Evolutionary conservation across 192 early-diverging fungal genomes (phyloP).

Genomic region (Backusella tarrabulga): DNA sequence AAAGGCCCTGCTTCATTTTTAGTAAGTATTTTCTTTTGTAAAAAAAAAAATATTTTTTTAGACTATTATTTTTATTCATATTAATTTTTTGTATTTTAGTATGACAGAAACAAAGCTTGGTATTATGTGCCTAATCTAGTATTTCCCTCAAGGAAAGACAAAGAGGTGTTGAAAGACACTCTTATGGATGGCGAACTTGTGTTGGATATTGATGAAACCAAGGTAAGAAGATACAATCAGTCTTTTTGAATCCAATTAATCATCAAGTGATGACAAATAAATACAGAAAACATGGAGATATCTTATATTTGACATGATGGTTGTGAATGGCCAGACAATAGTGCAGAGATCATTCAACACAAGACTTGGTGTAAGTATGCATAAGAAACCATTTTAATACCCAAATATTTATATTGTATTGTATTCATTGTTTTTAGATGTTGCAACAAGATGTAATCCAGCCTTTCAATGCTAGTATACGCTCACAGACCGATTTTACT

Average conservation of each 20-base stretch:
- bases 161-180: slow-evolving; percentile 61
- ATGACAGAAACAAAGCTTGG: slow-evolving; percentile 70
- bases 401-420: slow-evolving; percentile 1
- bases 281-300: slow-evolving; percentile 48
- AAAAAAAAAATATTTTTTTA: neutral
- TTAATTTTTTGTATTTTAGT: slow-evolving; percentile 37
- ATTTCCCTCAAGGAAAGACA: slow-evolving; percentile 46
- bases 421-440: slow-evolving; percentile 43
- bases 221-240: slow-evolving; percentile 31
- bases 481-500: slow-evolving; percentile 37
- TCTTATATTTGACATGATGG: slow-evolving; percentile 65
- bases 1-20: slow-evolving; percentile 59
- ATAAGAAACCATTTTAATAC: neutral
- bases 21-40: slow-evolving; percentile 31
- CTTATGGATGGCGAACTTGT: slow-evolving; percentile 79
- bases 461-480: slow-evolving; percentile 48
- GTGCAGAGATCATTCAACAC: slow-evolving; percentile 60
- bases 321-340: slow-evolving; percentile 55
- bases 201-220: slow-evolving; percentile 51
- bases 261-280: neutral
- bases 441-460: slow-evolving; percentile 61
- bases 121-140: slow-evolving; percentile 58
- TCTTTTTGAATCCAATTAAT: neutral
- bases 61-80: neutral
- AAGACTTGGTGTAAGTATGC: slow-evolving; percentile 59